Evolutionary conservation across 2,329 filamentous ascomycete species (phyloP).

Genomic region (Lachnellula arida): DNA sequence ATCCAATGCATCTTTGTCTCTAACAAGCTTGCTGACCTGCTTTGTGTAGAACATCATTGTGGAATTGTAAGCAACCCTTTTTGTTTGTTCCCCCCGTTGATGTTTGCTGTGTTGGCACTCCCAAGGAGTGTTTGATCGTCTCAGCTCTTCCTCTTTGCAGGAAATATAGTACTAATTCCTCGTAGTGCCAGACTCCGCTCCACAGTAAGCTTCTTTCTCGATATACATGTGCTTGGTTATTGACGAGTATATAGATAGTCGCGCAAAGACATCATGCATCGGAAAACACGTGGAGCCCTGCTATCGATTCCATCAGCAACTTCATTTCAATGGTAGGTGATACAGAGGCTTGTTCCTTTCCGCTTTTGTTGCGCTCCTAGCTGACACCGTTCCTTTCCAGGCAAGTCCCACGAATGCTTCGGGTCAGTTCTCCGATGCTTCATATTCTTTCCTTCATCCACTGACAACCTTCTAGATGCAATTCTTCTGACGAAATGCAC

Average conservation of each 20-base stretch:
- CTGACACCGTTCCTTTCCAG: constrained; percentile 8
- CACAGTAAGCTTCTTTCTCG: constrained; percentile 19
- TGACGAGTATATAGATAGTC: constrained; percentile 20
- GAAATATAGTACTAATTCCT: no score
- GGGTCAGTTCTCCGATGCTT: background rate
- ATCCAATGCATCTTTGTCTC: background rate
- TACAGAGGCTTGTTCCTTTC: background rate
- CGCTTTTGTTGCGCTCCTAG: background rate
- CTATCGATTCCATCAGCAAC: constrained; percentile 31
- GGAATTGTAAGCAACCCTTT: constrained; percentile 11
- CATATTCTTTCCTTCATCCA: background rate
- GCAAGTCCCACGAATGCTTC: constrained; percentile 5
- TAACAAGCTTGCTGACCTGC: constrained; percentile 10
- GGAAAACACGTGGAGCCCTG: constrained; percentile 33
- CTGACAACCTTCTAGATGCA: constrained; percentile 24
- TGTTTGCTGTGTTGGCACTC: no score
- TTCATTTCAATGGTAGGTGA: constrained; percentile 31
- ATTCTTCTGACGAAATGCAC: constrained; percentile 30
- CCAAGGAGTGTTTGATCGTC: no score
- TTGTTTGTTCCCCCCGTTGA: no score
- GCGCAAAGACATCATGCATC: constrained; percentile 29
- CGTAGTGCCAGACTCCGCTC: constrained; percentile 25
- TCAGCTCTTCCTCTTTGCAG: no score
- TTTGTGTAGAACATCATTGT: constrained; percentile 30
- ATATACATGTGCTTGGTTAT: background rate